These are phyloP conservation scores for Amphibolis antarctica DNA, from an alignment of 106 monocot genomes.

Conservation along the genomic window DNA sequence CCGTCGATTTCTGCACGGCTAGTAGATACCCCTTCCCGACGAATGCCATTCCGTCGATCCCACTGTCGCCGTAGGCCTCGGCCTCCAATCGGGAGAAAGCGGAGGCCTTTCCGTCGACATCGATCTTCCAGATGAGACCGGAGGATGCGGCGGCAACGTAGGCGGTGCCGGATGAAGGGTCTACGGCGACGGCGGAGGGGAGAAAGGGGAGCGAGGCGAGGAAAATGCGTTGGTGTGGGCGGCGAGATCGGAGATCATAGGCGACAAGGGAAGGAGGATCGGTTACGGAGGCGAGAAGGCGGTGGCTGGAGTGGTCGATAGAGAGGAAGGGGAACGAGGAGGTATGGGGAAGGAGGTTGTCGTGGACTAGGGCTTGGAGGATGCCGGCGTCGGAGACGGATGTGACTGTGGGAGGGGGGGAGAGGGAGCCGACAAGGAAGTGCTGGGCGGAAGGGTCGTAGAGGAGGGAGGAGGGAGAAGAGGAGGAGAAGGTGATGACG, in stretches of 20 bases:
- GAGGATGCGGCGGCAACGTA: slow-evolving; percentile 28
- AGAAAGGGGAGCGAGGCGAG: slow-evolving; percentile 12
- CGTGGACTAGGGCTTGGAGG: slow-evolving; percentile 29
- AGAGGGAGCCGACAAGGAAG: slow-evolving; percentile 55
- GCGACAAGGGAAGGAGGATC: slow-evolving; percentile 20
- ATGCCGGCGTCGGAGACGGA: slow-evolving; percentile 81
- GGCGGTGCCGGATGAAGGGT: slow-evolving; percentile 27
- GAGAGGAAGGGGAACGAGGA: slow-evolving; percentile 14
- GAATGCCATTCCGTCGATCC: slow-evolving; percentile 32
- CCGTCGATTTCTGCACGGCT: slow-evolving; percentile 23
- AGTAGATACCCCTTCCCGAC: slow-evolving; percentile 50
- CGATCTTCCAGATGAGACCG: slow-evolving; percentile 29
- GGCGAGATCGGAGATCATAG: slow-evolving; percentile 36
- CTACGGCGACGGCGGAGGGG: slow-evolving; percentile 33
- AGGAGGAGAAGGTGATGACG: slow-evolving; percentile 32
- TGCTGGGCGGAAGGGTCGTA: slow-evolving; percentile 63
- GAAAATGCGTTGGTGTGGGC: slow-evolving; percentile 38
- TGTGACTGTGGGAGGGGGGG: slow-evolving; percentile 12
- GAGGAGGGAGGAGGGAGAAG: slow-evolving; percentile 32
- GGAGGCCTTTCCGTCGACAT: slow-evolving; percentile 20
- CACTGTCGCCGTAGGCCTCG: slow-evolving; percentile 15
- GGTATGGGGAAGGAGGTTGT: slow-evolving; percentile 12
- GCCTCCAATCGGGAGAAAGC: slow-evolving; percentile 28
- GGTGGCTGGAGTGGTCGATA: slow-evolving; percentile 35
- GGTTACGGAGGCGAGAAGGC: slow-evolving; percentile 23